phyloP scores from a whole-genome alignment of 2,329 filamentous ascomycete species.

The Colletotrichum sp. region DNA sequence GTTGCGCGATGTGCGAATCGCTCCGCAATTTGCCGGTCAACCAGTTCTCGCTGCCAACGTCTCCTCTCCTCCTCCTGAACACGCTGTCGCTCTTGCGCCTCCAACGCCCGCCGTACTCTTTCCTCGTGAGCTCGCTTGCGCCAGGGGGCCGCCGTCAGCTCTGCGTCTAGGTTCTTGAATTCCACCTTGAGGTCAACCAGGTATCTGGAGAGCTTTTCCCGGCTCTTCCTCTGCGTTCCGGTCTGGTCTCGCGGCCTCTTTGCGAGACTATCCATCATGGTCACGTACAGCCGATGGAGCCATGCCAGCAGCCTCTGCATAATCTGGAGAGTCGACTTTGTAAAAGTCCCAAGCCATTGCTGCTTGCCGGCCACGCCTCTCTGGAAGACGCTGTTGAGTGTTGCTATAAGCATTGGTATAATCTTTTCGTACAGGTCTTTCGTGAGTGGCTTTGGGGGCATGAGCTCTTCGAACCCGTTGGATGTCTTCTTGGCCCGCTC shows the following conservation, averaged over 20 bases:
- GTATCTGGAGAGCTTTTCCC: not conserved
- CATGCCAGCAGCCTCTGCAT: constrained; percentile 9
- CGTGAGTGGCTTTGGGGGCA: not conserved
- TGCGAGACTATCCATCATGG: not conserved
- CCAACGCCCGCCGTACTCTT: not conserved
- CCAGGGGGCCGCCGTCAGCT: not conserved
- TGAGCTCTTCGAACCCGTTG: not conserved
- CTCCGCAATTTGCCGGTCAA: not conserved
- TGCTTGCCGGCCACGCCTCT: not conserved
- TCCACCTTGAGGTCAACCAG: not conserved
- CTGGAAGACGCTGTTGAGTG: not conserved
- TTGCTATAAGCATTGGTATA: constrained; percentile 1
- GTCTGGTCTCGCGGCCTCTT: not conserved
- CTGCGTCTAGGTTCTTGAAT: not conserved
- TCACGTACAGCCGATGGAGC: not conserved
- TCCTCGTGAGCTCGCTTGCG: not conserved
- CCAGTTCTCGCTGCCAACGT: constrained; percentile 6
- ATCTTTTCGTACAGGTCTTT: not conserved
- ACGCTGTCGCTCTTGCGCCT: not conserved
- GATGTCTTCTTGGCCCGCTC: not conserved
- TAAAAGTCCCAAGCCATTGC: not conserved
- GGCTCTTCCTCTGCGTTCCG: not conserved
- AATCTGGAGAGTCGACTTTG: constrained; percentile 5
- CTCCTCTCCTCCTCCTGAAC: not conserved
- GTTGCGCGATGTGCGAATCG: not conserved